Evolutionary conservation across 805 yeast species (phyloP), one percentile per base, ranked within the genome.

Genomic region (Torulaspora indica): DNA sequence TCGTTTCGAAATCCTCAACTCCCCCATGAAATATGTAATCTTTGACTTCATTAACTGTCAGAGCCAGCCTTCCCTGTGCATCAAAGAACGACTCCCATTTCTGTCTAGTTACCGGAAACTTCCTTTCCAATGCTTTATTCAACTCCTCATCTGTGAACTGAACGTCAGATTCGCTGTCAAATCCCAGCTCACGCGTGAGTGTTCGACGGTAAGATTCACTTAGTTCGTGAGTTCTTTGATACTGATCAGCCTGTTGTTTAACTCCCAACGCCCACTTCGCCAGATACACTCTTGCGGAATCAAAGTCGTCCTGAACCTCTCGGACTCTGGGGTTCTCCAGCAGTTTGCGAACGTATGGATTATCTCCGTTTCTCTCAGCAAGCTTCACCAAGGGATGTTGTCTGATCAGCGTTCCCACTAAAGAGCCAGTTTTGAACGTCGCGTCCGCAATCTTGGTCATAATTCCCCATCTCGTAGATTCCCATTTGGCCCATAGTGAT

Each of bases 251-350:
- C 62, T 91, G 95, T 55, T 89, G 90, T 55, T 91, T 93, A 8
- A 93, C 93, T 23, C 87, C 87, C 54, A 87, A 75, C 0, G 98
- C 97, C 98, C 98, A 93, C 68, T 89, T 90, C 4, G 98, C 98
- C 47, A 91, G 71, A 62, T 88, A 91, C 3, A 89, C 84, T 42
- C 90, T 76, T 0, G 98, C 98, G 40, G 91, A 81, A 58, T 90
- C 98, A 60, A 90, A 93, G 50, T 91, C 98, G 51, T 87, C 60
- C 45, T 93, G 86, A 20, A 91, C 77, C 44, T 75, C 78, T 55
- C 74, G 76, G 9, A 91, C 95, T 55, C 87, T 95, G 0, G 96
- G 93, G 51, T 82, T 81, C 44, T 71, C 75, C 34, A 91, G 69
- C 49, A 85, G 63, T 41, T 76, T 76, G 53, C 76, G 77, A 18